Evolutionary conservation across 192 early-diverging fungal species (phyloP), one percentile per base, ranked within the genome.

Genomic region (Gigaspora rosea): DNA sequence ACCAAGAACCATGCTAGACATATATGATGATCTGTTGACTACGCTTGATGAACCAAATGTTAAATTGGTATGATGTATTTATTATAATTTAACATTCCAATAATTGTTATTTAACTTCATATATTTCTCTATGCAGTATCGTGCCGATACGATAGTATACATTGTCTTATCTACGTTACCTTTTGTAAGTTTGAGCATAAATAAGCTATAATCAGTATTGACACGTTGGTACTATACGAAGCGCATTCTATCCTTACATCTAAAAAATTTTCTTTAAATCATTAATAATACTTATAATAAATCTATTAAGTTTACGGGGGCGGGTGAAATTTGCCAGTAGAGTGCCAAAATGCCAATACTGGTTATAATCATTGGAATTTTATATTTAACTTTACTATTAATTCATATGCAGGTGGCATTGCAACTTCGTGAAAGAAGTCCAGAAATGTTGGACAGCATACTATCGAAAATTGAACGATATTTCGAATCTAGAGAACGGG

Each of bases 101-200:
- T 9, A 49, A 54, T 3, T 56, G 2, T 52, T 27, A 5, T 15
- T 32, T 36, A 68, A 48, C 69, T 56, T 72, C 10, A 52, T 13
- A 33, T 32, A 20, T 54, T 54, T n/a, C 20, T 35, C 9, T 32
- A 56, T 32, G 13, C 68, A 86, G 82, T 72, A 73, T 73, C 85
- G 82, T 33, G 82, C 87, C 18, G 94, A 93, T 80, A 89, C 88
- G 63, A 88, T 93, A 56, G 90, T 94, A n/a, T 92, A 84, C 72
- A 83, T 91, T 63, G 90, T 94, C 9, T 84, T 95, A 67, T 86
- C 90, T 47, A 88, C 91, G 52, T 85, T 98, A 71, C 96, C 95
- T 51, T 97, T 89, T 90, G 91, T 88, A 80, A 62, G 81, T 51
- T 15, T 13, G 6, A 27, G 27, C 27, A 27, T 27, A 27, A 52